Conservation (phyloP, 352 stramenopile species). For the Albugo laibachii region DNA sequence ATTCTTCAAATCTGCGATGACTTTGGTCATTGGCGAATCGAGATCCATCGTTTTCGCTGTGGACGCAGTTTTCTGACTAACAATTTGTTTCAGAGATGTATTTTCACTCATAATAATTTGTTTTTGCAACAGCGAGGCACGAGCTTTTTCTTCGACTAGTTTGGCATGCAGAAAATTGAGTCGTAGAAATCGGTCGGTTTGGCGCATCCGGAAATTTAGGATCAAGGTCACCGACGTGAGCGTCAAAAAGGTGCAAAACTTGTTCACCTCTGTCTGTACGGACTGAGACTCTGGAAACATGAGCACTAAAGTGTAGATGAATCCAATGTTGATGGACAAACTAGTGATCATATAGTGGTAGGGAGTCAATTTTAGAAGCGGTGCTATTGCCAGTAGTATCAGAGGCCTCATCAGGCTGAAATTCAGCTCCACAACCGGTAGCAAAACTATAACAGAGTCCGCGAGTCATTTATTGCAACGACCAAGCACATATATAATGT, state of each 20-base stretch:
- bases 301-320: conserved; percentile 17
- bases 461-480: too few relatives aligned
- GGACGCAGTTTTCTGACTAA: conserved; percentile 27
- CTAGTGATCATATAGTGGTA: conserved; percentile 46
- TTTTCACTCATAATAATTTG: conserved; percentile 75
- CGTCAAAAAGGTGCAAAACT: conserved; percentile 48
- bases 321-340: conserved; percentile 43
- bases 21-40: conserved; percentile 62
- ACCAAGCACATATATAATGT: too few relatives aligned
- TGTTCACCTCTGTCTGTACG: conserved; percentile 41
- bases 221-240: conserved; percentile 29
- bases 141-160: conserved; percentile 42
- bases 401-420: conserved; percentile 42
- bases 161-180: conserved; percentile 59
- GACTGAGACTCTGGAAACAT: conserved; percentile 45
- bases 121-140: conserved; percentile 42
- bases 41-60: conserved; percentile 42
- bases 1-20: conserved; percentile 54
- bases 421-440: conserved; percentile 50
- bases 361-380: conserved; percentile 53
- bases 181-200: conserved; percentile 52
- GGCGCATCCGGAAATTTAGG: conserved; percentile 38
- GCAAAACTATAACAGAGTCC: conserved; percentile 12
- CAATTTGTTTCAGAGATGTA: conserved; percentile 66
- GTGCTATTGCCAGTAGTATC: conserved; percentile 32